Conservation (phyloP, 2,329 filamentous ascomycete species). For the Zasmidium cellare region DNA sequence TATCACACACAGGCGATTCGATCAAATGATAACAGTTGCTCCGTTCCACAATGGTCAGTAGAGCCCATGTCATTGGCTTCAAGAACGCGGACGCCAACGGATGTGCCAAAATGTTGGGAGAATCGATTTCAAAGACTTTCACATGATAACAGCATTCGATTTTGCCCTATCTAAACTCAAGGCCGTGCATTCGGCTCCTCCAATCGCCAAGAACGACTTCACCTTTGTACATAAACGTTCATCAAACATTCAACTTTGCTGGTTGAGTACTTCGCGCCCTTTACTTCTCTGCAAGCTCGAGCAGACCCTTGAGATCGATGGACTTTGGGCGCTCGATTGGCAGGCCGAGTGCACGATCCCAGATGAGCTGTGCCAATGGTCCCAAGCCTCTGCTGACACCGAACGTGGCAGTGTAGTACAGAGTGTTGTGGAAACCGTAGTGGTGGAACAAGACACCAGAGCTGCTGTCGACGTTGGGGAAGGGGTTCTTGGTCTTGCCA, state of each 20-base stretch:
- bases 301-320: conserved; percentile 84
- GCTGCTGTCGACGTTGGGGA: conserved; percentile 92
- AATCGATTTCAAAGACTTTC: neutral
- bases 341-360: conserved; percentile 89
- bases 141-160: neutral
- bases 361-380: conserved; percentile 89
- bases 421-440: conserved; percentile 94
- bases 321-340: conserved; percentile 98
- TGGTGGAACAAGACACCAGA: conserved; percentile 97
- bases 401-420: conserved; percentile 83
- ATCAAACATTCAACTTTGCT: neutral
- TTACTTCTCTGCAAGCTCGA: conserved; percentile 56
- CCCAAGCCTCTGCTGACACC: conserved; percentile 74
- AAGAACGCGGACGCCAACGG: neutral
- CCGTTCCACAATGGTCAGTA: too few relatives aligned
- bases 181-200: neutral
- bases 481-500: conserved; percentile 70
- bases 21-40: too few relatives aligned
- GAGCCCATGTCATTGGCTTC: neutral
- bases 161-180: neutral
- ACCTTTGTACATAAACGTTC: neutral
- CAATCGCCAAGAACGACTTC: neutral
- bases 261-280: neutral
- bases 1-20: too few relatives aligned
- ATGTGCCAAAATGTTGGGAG: neutral